Evolutionary conservation across 2,329 filamentous ascomycete genomes (phyloP).

Genomic region (Cryphonectria parasitica): DNA sequence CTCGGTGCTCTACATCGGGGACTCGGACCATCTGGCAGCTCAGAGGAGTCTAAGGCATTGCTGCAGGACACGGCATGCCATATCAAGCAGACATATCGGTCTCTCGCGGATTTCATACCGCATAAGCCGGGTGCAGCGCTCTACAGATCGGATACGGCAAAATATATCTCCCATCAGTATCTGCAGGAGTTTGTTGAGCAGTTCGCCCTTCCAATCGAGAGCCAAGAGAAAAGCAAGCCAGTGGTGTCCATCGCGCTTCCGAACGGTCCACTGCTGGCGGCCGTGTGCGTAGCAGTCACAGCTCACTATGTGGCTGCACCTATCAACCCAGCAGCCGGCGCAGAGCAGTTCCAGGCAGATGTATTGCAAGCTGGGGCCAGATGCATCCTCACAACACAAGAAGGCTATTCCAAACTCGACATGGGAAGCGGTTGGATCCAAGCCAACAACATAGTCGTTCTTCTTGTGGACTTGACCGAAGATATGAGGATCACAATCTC

Average conservation of each 20-base stretch:
- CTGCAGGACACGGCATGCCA: conserved; percentile 15
- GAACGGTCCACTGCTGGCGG: conserved; percentile 31
- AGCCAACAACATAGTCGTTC: conserved; percentile 19
- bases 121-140: conserved; percentile 20
- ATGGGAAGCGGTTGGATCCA: conserved; percentile 12
- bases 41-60: not conserved
- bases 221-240: conserved; percentile 11
- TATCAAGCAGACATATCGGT: conserved; percentile 27
- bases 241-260: conserved; percentile 30
- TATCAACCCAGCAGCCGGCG: conserved; percentile 27
- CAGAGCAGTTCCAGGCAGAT: conserved; percentile 31
- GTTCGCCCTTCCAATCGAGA: conserved; percentile 19
- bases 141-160: conserved; percentile 8
- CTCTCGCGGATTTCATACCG: conserved; percentile 24
- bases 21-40: conserved; percentile 10
- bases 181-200: conserved; percentile 18
- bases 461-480: conserved; percentile 16
- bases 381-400: conserved; percentile 26
- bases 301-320: conserved; percentile 31
- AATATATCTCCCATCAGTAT: conserved; percentile 21
- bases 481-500: conserved; percentile 26
- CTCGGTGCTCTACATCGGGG: conserved; percentile 15
- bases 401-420: conserved; percentile 20
- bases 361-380: conserved; percentile 24
- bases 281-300: conserved; percentile 31